These are phyloP conservation scores for Rosa rugosa DNA, from an alignment of 306 rosid species.

Conservation along the genomic window DNA sequence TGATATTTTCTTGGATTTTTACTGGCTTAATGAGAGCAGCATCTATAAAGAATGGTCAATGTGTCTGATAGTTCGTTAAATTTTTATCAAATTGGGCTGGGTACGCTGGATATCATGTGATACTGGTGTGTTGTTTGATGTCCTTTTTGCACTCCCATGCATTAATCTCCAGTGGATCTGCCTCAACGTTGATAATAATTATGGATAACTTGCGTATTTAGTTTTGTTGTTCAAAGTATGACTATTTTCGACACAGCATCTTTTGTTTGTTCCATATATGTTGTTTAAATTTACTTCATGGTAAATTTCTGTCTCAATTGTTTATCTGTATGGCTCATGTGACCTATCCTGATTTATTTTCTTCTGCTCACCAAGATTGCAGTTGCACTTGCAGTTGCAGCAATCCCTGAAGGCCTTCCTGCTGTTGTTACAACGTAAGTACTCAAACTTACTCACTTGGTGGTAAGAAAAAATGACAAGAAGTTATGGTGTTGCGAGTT, in stretches of 20 bases:
- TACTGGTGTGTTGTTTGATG: neutral
- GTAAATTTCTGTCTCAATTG: constrained; percentile 7
- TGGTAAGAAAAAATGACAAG: constrained; percentile 17
- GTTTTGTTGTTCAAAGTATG: neutral
- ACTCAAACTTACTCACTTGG: constrained; percentile 22
- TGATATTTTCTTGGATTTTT: constrained; percentile 15
- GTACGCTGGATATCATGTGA: neutral
- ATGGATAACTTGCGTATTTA: neutral
- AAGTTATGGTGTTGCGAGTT: neutral
- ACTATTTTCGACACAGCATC: neutral
- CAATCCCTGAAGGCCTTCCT: constrained; percentile 99
- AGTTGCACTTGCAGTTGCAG: constrained; percentile 99
- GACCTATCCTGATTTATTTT: constrained; percentile 10
- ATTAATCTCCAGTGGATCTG: neutral
- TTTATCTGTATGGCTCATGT: neutral
- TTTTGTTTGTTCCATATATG: neutral
- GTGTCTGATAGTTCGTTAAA: neutral
- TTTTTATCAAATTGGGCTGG: neutral
- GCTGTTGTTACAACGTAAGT: constrained; percentile 99
- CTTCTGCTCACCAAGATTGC: constrained; percentile 67
- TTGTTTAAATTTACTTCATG: neutral
- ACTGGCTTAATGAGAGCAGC: constrained; percentile 23
- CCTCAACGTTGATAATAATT: neutral
- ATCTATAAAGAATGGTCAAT: neutral
- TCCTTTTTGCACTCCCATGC: neutral